Conservation (phyloP, 2,329 filamentous ascomycete species). For the Fusarium sp. region DNA sequence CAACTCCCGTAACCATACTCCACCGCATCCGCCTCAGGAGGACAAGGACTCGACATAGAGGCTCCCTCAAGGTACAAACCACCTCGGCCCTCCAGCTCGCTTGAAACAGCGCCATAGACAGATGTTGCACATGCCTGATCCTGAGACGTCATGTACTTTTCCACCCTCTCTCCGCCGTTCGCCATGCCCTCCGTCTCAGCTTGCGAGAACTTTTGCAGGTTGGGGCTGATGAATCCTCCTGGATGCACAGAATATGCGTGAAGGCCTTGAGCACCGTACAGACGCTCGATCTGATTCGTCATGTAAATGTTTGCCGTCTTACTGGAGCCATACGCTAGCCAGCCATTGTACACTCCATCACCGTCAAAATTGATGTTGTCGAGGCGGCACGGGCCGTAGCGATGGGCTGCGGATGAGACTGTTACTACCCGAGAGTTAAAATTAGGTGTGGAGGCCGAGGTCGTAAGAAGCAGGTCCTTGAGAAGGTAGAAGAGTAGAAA, state of each 20-base stretch:
- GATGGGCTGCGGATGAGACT: not conserved
- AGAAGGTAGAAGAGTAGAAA: not conserved
- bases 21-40: not conserved
- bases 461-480: not conserved
- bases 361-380: conserved; percentile 3
- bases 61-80: not conserved
- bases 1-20: not conserved
- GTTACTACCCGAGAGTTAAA: not conserved
- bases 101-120: not conserved
- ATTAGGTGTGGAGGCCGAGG: not conserved
- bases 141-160: conserved; percentile 6
- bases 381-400: not conserved
- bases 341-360: not conserved
- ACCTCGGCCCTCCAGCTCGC: not conserved
- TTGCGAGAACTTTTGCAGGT: conserved; percentile 2
- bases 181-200: not conserved
- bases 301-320: not conserved
- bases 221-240: not conserved
- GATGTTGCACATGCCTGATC: not conserved
- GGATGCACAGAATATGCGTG: not conserved
- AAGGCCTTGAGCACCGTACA: not conserved
- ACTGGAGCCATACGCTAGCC: not conserved
- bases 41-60: not conserved
- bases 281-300: not conserved
- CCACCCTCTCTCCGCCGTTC: not conserved